Evolutionary conservation across 1,139 yeast species (phyloP).

Genomic region (Zygosaccharomyces sapae): DNA sequence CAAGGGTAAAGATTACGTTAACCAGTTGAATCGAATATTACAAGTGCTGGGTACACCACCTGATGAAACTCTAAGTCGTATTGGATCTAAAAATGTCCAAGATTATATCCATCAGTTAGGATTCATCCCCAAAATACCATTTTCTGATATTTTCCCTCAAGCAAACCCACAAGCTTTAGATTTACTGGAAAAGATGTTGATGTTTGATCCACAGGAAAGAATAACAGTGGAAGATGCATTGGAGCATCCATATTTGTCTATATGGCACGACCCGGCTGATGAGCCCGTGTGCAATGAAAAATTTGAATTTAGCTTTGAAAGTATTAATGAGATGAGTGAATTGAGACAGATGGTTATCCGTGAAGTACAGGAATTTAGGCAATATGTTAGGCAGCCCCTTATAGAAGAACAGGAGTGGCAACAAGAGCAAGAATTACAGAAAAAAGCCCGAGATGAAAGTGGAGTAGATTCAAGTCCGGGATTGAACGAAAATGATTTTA

Average conservation of each 20-base stretch:
- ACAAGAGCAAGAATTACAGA: constrained; percentile 20
- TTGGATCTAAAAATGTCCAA: constrained; percentile 87
- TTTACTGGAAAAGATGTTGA: constrained; percentile 72
- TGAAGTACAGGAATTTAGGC: constrained; percentile 78
- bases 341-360: constrained; percentile 76
- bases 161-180: constrained; percentile 89
- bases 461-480: constrained; percentile 4
- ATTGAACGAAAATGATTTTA: constrained; percentile 19
- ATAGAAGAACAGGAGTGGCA: constrained; percentile 51
- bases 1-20: constrained; percentile 93
- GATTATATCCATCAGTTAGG: constrained; percentile 87
- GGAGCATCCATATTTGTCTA: constrained; percentile 78
- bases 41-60: constrained; percentile 87
- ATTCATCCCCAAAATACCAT: constrained; percentile 77
- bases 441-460: constrained; percentile 20
- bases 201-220: constrained; percentile 82
- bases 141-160: constrained; percentile 64
- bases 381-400: constrained; percentile 68
- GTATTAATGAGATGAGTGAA: constrained; percentile 70
- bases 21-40: constrained; percentile 85
- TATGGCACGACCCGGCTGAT: constrained; percentile 97
- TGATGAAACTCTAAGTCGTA: constrained; percentile 73
- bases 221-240: constrained; percentile 87
- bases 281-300: constrained; percentile 82
- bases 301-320: constrained; percentile 88